These are phyloP conservation scores for Aspergillus bertholletiae DNA, from an alignment of 495 filamentous ascomycete genomes.

Conservation along the genomic window DNA sequence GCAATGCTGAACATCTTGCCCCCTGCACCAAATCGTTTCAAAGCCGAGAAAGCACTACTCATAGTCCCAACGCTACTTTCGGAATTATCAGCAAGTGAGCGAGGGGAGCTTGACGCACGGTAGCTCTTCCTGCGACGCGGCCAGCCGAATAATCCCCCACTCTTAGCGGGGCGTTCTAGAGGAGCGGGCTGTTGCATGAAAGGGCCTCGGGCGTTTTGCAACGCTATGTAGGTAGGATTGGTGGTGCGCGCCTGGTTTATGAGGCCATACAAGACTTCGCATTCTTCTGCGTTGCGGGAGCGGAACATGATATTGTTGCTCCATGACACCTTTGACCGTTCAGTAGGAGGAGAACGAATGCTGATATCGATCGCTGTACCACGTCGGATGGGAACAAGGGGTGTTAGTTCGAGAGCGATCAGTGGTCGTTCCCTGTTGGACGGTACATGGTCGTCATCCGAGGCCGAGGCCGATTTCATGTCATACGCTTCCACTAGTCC, in stretches of 20 bases:
- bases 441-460: slow-evolving; percentile 12
- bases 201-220: slow-evolving; percentile 64
- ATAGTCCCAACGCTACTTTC: slow-evolving; percentile 58
- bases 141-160: slow-evolving; percentile 42
- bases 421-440: slow-evolving; percentile 55
- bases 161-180: slow-evolving; percentile 29
- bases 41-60: slow-evolving; percentile 65
- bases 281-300: slow-evolving; percentile 71
- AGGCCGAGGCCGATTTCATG: slow-evolving; percentile 42
- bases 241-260: slow-evolving; percentile 81
- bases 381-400: slow-evolving; percentile 79
- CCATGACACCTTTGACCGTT: slow-evolving; percentile 65
- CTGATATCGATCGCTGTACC: slow-evolving; percentile 92
- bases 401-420: slow-evolving; percentile 79
- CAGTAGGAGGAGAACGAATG: slow-evolving; percentile 75
- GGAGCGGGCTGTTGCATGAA: slow-evolving; percentile 27
- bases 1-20: slow-evolving; percentile 77
- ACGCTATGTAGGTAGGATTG: slow-evolving; percentile 82
- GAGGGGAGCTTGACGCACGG: slow-evolving; percentile 51
- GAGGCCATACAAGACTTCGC: slow-evolving; percentile 72
- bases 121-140: slow-evolving; percentile 53
- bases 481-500: slow-evolving; percentile 84
- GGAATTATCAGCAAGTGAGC: slow-evolving; percentile 50
- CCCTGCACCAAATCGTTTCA: slow-evolving; percentile 62
- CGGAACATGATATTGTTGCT: slow-evolving; percentile 84